Evolutionary conservation across 1,139 yeast genomes (phyloP).

Genomic region (Meyerozyma smithsonii): DNA sequence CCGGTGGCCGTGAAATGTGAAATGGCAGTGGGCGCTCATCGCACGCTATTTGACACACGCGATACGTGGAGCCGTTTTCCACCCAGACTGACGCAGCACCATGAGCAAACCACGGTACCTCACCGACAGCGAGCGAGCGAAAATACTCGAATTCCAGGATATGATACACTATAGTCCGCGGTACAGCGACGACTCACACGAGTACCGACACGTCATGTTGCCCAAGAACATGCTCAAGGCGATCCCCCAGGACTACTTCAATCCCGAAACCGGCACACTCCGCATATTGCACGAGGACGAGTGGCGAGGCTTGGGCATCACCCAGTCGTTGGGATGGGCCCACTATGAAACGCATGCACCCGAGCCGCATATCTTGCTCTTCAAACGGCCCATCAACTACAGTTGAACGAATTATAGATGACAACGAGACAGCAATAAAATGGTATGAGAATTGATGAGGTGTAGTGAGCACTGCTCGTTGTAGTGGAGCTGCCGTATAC

Average conservation of each 20-base stretch:
- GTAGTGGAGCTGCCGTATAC: not conserved
- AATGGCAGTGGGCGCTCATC: conserved; percentile 2
- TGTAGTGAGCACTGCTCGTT: not conserved
- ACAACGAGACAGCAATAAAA: not conserved
- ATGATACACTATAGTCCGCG: conserved; percentile 92
- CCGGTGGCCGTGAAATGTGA: too few species aligned
- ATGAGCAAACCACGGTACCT: conserved; percentile 60
- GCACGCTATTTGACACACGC: not conserved
- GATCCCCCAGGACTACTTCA: conserved; percentile 94
- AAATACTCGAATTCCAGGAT: conserved; percentile 87
- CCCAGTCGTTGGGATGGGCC: conserved; percentile 97
- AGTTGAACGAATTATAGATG: conserved; percentile 1
- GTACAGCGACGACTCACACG: conserved; percentile 85
- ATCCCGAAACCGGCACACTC: conserved; percentile 90
- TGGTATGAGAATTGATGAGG: not conserved
- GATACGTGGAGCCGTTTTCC: not conserved
- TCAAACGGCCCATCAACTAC: conserved; percentile 60
- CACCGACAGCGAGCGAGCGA: conserved; percentile 77
- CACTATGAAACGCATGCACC: conserved; percentile 98
- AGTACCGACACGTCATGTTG: conserved; percentile 88
- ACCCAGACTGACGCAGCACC: not conserved
- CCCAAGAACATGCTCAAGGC: conserved; percentile 95
- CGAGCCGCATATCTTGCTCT: conserved; percentile 92
- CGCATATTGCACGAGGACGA: conserved; percentile 91
- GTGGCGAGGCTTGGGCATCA: conserved; percentile 98